Conservation (phyloP, 768 basidiomycete genomes). For the Chalciporus sphaerocephalus region DNA sequence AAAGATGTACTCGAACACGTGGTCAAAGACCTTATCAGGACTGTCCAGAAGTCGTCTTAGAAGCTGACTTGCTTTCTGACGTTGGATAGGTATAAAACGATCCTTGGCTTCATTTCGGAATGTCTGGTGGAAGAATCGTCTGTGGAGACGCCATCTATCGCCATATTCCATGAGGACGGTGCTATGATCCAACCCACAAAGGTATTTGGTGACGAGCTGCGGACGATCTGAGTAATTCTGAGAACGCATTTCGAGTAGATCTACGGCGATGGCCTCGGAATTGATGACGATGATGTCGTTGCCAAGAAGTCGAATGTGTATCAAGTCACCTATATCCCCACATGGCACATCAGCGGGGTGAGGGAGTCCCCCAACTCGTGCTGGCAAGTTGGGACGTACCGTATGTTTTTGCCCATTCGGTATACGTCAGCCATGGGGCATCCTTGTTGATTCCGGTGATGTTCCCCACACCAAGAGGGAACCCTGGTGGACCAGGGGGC, state of each 20-base stretch:
- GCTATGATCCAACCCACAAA: slow-evolving; percentile 3
- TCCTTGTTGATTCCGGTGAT: background rate
- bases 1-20: slow-evolving; percentile 18
- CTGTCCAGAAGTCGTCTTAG: slow-evolving; percentile 29
- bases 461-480: too few relatives aligned
- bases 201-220: background rate
- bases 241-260: slow-evolving; percentile 8
- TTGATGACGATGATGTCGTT: slow-evolving; percentile 11
- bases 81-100: slow-evolving; percentile 23
- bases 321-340: slow-evolving; percentile 8
- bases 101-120: slow-evolving; percentile 7
- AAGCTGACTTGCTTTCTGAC: slow-evolving; percentile 24
- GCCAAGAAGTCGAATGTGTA: slow-evolving; percentile 4
- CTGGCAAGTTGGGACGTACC: too few relatives aligned
- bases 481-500: background rate
- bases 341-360: too few relatives aligned
- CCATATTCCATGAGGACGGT: background rate
- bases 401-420: background rate
- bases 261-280: slow-evolving; percentile 6
- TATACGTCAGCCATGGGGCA: background rate
- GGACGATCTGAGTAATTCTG: slow-evolving; percentile 11
- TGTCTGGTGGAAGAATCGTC: background rate
- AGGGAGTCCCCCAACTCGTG: too few relatives aligned
- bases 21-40: slow-evolving; percentile 28
- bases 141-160: background rate